A percentile compares a stretch with the other conserved stretches of the same genome.
Evolutionary conservation across 768 basidiomycete genomes (phyloP).

Genomic region (Psilocybe cubensis): DNA sequence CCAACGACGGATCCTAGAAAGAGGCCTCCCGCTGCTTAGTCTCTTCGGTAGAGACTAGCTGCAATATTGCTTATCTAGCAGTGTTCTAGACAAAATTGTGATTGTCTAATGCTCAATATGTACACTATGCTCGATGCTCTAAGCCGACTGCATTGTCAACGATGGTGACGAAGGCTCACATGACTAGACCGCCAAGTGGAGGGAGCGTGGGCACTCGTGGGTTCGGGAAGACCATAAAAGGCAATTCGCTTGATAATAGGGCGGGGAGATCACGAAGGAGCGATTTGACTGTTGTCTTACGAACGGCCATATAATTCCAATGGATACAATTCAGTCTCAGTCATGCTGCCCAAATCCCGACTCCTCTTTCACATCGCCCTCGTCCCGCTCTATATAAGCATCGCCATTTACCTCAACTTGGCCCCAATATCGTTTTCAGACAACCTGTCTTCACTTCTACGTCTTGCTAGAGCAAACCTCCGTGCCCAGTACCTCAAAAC

Average conservation of each 20-base stretch:
- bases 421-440: constrained; percentile 27
- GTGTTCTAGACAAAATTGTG: no score
- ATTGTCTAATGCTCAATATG: no score
- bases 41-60: no score
- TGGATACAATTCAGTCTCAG: constrained; percentile 19
- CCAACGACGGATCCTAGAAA: no score
- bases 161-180: background rate
- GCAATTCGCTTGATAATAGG: constrained; percentile 17
- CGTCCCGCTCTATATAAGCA: constrained; percentile 44
- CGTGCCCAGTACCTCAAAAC: constrained; percentile 28
- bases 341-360: constrained; percentile 39
- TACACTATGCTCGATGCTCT: no score
- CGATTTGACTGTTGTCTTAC: constrained; percentile 13
- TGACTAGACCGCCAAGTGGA: background rate
- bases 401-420: constrained; percentile 37
- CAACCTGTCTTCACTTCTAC: constrained; percentile 43
- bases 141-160: no score
- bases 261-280: constrained; percentile 3
- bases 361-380: constrained; percentile 40
- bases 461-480: constrained; percentile 38
- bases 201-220: constrained; percentile 13
- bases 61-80: no score
- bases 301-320: constrained; percentile 12
- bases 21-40: no score
- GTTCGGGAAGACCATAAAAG: constrained; percentile 11